These are phyloP conservation scores for Vachellia collinsii DNA, from an alignment of 306 rosid genomes.

Conservation along the genomic window DNA sequence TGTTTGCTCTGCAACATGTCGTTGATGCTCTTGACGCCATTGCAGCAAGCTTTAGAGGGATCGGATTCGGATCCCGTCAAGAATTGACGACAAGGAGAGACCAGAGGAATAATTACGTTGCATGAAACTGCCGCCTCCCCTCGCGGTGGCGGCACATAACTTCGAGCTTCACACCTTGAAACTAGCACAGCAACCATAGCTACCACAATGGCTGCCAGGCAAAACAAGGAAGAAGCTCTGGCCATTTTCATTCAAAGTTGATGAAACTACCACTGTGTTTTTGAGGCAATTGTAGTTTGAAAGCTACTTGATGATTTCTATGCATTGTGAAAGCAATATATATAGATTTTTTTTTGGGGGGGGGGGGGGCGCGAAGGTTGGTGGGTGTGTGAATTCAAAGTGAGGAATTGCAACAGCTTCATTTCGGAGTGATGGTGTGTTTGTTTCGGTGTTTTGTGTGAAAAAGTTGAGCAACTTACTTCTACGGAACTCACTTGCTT, in stretches of 20 bases:
- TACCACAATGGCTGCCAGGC: conserved; percentile 8
- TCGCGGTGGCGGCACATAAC: background rate
- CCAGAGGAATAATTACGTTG: background rate
- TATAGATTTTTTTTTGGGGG: background rate
- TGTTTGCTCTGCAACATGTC: background rate
- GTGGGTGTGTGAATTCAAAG: background rate
- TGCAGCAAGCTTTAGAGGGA: conserved; percentile 34
- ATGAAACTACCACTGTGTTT: background rate
- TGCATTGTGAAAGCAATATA: background rate
- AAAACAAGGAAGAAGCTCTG: background rate
- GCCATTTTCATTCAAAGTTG: background rate
- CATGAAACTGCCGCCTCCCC: conserved; percentile 5
- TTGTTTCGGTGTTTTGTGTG: background rate
- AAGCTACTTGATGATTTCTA: background rate
- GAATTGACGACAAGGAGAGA: conserved; percentile 25
- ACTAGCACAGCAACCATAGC: background rate
- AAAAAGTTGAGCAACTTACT: background rate
- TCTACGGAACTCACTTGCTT: background rate
- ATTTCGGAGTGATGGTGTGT: background rate
- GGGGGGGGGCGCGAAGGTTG: background rate
- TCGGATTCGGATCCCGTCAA: background rate
- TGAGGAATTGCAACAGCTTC: conserved; percentile 2
- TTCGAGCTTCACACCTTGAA: conserved; percentile 4
- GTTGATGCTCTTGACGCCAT: conserved; percentile 17
- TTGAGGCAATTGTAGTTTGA: background rate